Conservation (phyloP, 1,139 yeast genomes). For the Pichia sp. region DNA sequence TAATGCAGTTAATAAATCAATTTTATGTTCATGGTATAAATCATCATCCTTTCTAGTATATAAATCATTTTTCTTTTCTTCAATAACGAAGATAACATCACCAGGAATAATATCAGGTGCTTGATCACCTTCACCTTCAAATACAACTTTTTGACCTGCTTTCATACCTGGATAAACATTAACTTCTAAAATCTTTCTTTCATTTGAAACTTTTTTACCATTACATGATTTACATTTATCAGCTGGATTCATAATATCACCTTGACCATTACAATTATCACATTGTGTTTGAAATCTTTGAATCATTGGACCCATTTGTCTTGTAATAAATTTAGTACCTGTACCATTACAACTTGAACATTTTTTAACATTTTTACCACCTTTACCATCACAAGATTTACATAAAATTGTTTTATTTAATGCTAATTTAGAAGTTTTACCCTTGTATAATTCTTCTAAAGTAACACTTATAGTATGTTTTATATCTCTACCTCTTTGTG, state of each 20-base stretch:
- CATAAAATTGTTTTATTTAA: constrained; percentile 88
- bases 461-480: constrained; percentile 82
- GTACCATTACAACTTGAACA: constrained; percentile 85
- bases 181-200: constrained; percentile 90
- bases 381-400: constrained; percentile 85
- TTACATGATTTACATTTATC: constrained; percentile 83
- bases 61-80: constrained; percentile 75
- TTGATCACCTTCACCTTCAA: constrained; percentile 96
- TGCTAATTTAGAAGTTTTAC: constrained; percentile 90
- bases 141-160: constrained; percentile 86
- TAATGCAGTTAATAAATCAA: constrained; percentile 87
- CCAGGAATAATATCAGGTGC: constrained; percentile 95
- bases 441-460: constrained; percentile 89
- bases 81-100: constrained; percentile 87
- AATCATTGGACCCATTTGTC: constrained; percentile 99
- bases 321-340: constrained; percentile 87
- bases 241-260: constrained; percentile 80
- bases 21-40: constrained; percentile 74
- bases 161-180: constrained; percentile 97
- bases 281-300: constrained; percentile 96
- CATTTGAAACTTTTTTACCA: constrained; percentile 83
- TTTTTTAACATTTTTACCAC: constrained; percentile 89
- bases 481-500: constrained; percentile 83
- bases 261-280: constrained; percentile 88
- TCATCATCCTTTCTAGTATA: constrained; percentile 90